These are phyloP conservation scores for Talaromyces rugulosus DNA, from an alignment of 2,329 filamentous ascomycete species.

Conservation along the genomic window DNA sequence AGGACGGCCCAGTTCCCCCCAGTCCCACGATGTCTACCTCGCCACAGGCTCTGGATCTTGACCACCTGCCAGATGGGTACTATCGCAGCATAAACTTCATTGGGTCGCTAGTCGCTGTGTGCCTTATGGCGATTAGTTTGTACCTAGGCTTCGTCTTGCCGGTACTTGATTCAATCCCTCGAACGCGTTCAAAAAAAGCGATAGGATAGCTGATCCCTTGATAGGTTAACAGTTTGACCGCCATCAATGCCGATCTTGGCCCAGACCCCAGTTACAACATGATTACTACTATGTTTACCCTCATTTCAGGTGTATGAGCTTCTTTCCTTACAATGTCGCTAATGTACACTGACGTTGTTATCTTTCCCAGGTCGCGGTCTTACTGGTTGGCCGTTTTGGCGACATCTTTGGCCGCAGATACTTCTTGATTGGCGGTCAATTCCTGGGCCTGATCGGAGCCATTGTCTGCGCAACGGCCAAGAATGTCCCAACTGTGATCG, in stretches of 20 bases:
- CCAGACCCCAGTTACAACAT: slow-evolving; percentile 24
- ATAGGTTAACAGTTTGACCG: slow-evolving; percentile 16
- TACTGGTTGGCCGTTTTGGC: slow-evolving; percentile 28
- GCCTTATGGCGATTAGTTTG: slow-evolving; percentile 15
- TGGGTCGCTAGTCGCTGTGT: slow-evolving; percentile 16
- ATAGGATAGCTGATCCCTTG: background rate
- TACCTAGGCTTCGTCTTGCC: slow-evolving; percentile 22
- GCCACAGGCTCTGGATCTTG: slow-evolving; percentile 3
- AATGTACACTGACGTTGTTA: background rate
- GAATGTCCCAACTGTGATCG: slow-evolving; percentile 34
- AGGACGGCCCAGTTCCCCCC: background rate
- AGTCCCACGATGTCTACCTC: background rate
- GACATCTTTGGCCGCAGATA: slow-evolving; percentile 36
- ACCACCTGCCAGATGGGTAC: slow-evolving; percentile 14
- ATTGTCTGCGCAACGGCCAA: slow-evolving; percentile 36
- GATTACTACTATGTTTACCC: slow-evolving; percentile 25
- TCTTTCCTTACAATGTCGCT: background rate
- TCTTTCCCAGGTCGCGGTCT: slow-evolving; percentile 19
- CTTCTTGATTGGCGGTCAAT: slow-evolving; percentile 24
- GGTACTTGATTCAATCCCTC: slow-evolving; percentile 3
- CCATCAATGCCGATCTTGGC: slow-evolving; percentile 26
- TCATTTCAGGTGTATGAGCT: slow-evolving; percentile 17
- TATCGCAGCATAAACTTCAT: slow-evolving; percentile 18
- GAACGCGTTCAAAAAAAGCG: background rate
- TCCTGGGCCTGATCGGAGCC: slow-evolving; percentile 32